phyloP scores from a whole-genome alignment of 768 basidiomycete species.

The Pisolithus orientalis region DNA sequence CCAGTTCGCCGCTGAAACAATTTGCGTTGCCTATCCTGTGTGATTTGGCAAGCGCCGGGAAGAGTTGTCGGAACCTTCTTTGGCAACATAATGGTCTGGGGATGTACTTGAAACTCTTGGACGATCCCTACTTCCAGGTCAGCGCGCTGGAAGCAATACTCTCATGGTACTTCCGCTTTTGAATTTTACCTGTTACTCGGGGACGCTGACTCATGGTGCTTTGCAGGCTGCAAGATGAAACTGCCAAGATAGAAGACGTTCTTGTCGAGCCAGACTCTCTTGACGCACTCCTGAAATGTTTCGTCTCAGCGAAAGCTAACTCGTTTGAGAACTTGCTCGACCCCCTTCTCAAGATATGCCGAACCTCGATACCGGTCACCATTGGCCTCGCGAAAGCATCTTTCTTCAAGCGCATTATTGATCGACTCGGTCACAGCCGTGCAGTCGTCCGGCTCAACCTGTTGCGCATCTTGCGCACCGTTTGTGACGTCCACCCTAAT shows the following conservation, averaged over 20 bases:
- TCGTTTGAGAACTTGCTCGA: slow-evolving; percentile 91
- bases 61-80: slow-evolving; percentile 80
- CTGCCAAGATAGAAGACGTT: slow-evolving; percentile 86
- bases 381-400: slow-evolving; percentile 72
- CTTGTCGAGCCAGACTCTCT: slow-evolving; percentile 61
- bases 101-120: slow-evolving; percentile 72
- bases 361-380: slow-evolving; percentile 68
- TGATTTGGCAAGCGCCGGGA: slow-evolving; percentile 92
- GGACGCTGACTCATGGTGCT: slow-evolving; percentile 1
- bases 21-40: slow-evolving; percentile 96
- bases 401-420: slow-evolving; percentile 85
- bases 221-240: slow-evolving; percentile 89
- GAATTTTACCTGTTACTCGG: not conserved
- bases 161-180: slow-evolving; percentile 54
- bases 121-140: slow-evolving; percentile 89
- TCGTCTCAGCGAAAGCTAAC: slow-evolving; percentile 80
- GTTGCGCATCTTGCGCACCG: slow-evolving; percentile 73
- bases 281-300: slow-evolving; percentile 68
- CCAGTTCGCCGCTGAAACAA: slow-evolving; percentile 89
- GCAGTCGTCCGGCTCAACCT: slow-evolving; percentile 90
- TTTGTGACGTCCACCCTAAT: slow-evolving; percentile 89
- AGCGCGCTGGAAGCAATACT: slow-evolving; percentile 86
- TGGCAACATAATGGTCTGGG: slow-evolving; percentile 92
- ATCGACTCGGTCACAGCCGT: slow-evolving; percentile 65
- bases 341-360: slow-evolving; percentile 87